Conservation (phyloP, 257 asterid species). For the Solanum appendiculatum region DNA sequence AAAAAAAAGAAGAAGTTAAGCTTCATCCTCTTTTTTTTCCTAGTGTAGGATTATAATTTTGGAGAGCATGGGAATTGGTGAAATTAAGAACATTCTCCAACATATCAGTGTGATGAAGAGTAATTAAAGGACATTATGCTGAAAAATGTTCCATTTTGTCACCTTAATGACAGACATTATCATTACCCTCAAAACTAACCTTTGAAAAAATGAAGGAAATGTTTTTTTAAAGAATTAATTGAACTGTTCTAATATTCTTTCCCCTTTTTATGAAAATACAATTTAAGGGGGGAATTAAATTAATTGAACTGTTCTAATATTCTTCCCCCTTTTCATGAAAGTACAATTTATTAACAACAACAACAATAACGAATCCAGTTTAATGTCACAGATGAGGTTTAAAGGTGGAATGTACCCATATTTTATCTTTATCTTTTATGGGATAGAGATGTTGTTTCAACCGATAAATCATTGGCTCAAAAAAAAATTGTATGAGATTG, state of each 20-base stretch:
- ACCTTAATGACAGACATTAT: not conserved
- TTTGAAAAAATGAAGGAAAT: not conserved
- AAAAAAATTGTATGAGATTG: not conserved
- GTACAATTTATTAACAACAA: not conserved
- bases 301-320: not conserved
- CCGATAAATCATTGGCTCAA: not conserved
- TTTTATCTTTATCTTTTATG: not conserved
- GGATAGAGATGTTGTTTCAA: not conserved
- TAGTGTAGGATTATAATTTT: not conserved
- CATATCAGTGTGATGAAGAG: not conserved
- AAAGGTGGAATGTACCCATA: not conserved
- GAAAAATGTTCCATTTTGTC: not conserved
- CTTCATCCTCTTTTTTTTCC: not conserved
- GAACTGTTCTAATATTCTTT: not conserved
- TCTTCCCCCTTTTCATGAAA: not conserved
- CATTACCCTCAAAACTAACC: not conserved
- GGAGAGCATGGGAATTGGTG: not conserved
- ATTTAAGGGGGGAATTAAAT: not conserved
- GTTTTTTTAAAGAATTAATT: not conserved
- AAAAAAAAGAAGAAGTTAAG: not conserved
- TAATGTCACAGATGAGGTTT: not conserved
- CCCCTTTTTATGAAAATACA: not conserved
- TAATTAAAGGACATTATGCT: not conserved
- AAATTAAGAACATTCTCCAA: not conserved
- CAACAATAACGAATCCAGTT: not conserved